Evolutionary conservation across 176 grass and related monocot species (phyloP).

Genomic region (Oryza australiensis): DNA sequence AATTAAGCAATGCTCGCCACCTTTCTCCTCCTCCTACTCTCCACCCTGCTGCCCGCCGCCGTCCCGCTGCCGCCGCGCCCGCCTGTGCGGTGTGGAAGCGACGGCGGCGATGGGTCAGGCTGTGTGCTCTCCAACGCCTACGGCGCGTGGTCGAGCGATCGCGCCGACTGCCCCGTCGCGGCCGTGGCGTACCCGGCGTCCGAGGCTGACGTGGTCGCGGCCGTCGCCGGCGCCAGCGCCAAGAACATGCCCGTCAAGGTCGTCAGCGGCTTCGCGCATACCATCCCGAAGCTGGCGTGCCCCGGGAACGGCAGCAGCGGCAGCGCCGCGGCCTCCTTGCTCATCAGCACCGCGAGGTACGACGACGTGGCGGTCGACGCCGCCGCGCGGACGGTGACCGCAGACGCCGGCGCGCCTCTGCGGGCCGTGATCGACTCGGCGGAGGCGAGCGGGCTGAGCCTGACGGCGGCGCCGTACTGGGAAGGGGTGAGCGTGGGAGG

Average conservation of each 20-base stretch:
- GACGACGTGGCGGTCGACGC: slow-evolving; percentile 45
- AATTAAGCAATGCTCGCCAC: background rate
- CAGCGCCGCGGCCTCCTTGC: background rate
- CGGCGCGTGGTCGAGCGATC: slow-evolving; percentile 71
- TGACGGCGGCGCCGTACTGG: slow-evolving; percentile 75
- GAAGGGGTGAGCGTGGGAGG: slow-evolving; percentile 81
- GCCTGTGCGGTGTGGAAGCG: slow-evolving; percentile 46
- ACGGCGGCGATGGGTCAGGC: background rate
- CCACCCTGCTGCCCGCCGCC: background rate
- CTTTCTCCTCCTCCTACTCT: slow-evolving; percentile 24
- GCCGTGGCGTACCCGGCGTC: slow-evolving; percentile 58
- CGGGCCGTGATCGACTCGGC: slow-evolving; percentile 61
- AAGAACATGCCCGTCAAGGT: slow-evolving; percentile 49
- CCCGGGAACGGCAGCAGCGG: slow-evolving; percentile 30
- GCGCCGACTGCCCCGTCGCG: slow-evolving; percentile 50
- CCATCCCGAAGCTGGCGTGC: slow-evolving; percentile 77
- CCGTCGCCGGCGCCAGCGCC: slow-evolving; percentile 55
- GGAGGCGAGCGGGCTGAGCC: slow-evolving; percentile 65
- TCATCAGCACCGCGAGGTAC: slow-evolving; percentile 54
- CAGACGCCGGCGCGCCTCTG: slow-evolving; percentile 58
- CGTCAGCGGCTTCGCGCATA: slow-evolving; percentile 77
- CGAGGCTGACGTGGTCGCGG: slow-evolving; percentile 57
- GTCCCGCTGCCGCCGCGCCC: slow-evolving; percentile 49
- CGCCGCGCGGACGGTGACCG: slow-evolving; percentile 51
- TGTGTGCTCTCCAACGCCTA: slow-evolving; percentile 81